These are phyloP conservation scores for Aspergillus tanneri DNA, from an alignment of 2,329 filamentous ascomycete genomes.

Conservation along the genomic window DNA sequence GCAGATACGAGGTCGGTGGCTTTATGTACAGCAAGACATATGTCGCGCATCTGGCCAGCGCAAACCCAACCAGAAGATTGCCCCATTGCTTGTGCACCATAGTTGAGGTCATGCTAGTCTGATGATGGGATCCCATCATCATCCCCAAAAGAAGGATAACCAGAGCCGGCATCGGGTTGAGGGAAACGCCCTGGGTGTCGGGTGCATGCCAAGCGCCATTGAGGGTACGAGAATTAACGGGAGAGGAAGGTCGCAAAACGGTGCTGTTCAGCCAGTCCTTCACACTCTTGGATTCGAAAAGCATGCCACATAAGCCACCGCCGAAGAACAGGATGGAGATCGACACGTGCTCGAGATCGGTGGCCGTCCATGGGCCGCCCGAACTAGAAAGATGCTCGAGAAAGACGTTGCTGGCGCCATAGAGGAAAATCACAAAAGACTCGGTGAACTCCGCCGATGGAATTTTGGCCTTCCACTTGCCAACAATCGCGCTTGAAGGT, in stretches of 20 bases:
- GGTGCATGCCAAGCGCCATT: conserved; percentile 59
- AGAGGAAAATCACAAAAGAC: conserved; percentile 84
- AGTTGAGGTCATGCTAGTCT: conserved; percentile 75
- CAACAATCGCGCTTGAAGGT: conserved; percentile 57
- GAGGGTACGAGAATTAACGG: conserved; percentile 36
- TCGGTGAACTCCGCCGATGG: conserved; percentile 87
- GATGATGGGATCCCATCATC: conserved; percentile 95
- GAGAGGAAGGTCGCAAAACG: conserved; percentile 43
- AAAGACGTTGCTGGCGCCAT: conserved; percentile 87
- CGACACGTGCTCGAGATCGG: conserved; percentile 86
- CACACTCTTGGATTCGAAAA: conserved; percentile 72
- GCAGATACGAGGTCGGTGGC: conserved; percentile 75
- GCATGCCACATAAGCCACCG: conserved; percentile 82
- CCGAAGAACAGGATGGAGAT: conserved; percentile 94
- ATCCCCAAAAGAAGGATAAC: conserved; percentile 83
- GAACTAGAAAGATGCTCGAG: conserved; percentile 79
- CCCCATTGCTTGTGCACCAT: conserved; percentile 98
- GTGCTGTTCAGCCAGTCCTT: conserved; percentile 57
- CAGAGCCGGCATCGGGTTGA: conserved; percentile 85
- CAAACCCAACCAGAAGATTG: conserved; percentile 74
- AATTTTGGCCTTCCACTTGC: conserved; percentile 60
- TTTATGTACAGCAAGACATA: conserved; percentile 78
- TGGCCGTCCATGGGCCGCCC: conserved; percentile 69
- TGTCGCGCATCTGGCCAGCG: conserved; percentile 73
- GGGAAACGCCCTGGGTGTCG: conserved; percentile 67